These are phyloP conservation scores for Fomes fomentarius DNA, from an alignment of 1,284 basidiomycete genomes.

Conservation along the genomic window DNA sequence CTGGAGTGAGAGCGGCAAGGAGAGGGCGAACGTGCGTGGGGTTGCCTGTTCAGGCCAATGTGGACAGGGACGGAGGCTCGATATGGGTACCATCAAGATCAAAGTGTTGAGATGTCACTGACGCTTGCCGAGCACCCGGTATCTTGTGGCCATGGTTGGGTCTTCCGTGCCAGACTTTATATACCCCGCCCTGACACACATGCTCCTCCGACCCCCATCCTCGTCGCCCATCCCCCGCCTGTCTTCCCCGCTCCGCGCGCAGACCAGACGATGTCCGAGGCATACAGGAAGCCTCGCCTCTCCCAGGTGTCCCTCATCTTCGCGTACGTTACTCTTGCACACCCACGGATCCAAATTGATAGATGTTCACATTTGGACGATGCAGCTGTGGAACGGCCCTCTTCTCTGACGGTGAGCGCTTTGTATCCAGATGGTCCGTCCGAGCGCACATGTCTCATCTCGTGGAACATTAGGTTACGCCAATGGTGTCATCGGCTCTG, in stretches of 20 bases:
- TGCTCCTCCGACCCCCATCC: slow-evolving; percentile 15
- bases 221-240: slow-evolving; percentile 10
- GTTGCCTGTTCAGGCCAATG: background rate
- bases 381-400: slow-evolving; percentile 80
- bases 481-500: slow-evolving; percentile 77
- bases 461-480: slow-evolving; percentile 68
- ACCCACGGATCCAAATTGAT: background rate
- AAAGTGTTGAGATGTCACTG: slow-evolving; percentile 11
- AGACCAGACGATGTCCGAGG: slow-evolving; percentile 23
- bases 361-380: background rate
- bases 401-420: slow-evolving; percentile 76
- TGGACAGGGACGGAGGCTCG: background rate
- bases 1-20: background rate
- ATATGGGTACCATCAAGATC: slow-evolving; percentile 12
- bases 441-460: background rate
- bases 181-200: slow-evolving; percentile 7
- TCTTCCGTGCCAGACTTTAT: slow-evolving; percentile 2
- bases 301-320: slow-evolving; percentile 76
- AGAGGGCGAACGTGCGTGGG: slow-evolving; percentile 12
- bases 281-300: slow-evolving; percentile 31
- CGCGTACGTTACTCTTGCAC: slow-evolving; percentile 53
- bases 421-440: background rate
- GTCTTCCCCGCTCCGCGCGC: slow-evolving; percentile 22
- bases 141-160: background rate
- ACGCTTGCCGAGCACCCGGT: background rate